Evolutionary conservation across 2,329 filamentous ascomycete species (phyloP).

Genomic region (Corynespora cassiicola): DNA sequence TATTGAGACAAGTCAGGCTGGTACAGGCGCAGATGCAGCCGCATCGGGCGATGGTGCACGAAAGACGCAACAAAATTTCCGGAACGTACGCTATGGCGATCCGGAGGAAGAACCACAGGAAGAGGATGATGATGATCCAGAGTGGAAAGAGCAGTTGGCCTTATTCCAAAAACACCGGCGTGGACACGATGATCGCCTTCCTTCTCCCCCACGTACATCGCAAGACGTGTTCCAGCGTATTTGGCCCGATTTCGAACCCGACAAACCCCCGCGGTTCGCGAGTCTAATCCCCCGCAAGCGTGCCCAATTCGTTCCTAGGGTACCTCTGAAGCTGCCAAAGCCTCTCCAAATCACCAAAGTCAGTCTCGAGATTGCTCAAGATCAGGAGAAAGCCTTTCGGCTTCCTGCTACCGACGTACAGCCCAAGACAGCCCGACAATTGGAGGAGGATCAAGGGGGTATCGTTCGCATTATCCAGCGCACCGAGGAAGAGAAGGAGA

Average conservation of each 20-base stretch:
- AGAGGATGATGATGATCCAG: constrained; percentile 40
- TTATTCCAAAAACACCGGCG: constrained; percentile 36
- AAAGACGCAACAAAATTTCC: constrained; percentile 24
- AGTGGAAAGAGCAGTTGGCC: constrained; percentile 40
- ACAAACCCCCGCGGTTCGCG: constrained; percentile 78
- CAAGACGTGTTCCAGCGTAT: constrained; percentile 79
- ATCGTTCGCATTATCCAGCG: constrained; percentile 54
- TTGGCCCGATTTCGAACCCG: constrained; percentile 81
- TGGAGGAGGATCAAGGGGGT: constrained; percentile 62
- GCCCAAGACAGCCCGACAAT: constrained; percentile 55
- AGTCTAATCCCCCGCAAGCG: constrained; percentile 83
- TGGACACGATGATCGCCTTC: constrained; percentile 55
- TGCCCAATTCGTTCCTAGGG: constrained; percentile 79
- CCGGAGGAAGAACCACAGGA: constrained; percentile 27
- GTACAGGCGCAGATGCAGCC: too few species aligned
- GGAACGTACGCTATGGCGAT: constrained; percentile 19
- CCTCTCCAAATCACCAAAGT: constrained; percentile 86
- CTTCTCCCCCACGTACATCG: constrained; percentile 73
- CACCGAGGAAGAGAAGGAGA: constrained; percentile 53
- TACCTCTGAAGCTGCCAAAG: constrained; percentile 79
- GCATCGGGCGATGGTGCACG: constrained; percentile 16
- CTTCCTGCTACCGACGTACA: constrained; percentile 64
- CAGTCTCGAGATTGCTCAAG: constrained; percentile 81
- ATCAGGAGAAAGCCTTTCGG: constrained; percentile 86
- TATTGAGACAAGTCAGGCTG: constrained; percentile 37